Conservation (phyloP, 352 stramenopile genomes). For the Pythium brachiatum region DNA sequence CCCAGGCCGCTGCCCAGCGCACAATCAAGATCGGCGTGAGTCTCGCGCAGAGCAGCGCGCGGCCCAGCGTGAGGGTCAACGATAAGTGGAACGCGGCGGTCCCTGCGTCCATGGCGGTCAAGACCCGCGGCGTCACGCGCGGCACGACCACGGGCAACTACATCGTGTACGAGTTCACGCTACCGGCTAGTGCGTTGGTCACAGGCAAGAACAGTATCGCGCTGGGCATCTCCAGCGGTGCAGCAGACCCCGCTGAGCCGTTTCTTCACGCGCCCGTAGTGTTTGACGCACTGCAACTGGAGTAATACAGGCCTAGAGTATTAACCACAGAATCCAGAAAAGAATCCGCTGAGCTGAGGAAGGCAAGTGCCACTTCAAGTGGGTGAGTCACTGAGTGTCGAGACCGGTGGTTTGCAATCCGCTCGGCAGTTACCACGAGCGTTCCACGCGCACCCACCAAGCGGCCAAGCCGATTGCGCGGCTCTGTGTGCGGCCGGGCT, state of each 20-base stretch:
- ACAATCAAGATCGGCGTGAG: slow-evolving; percentile 43
- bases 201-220: slow-evolving; percentile 36
- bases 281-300: slow-evolving; percentile 52
- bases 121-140: slow-evolving; percentile 43
- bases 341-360: neutral
- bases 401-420: slow-evolving; percentile 1
- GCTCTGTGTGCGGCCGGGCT: neutral
- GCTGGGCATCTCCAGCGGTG: slow-evolving; percentile 39
- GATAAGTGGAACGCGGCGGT: slow-evolving; percentile 39
- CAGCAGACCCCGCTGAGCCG: slow-evolving; percentile 32
- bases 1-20: slow-evolving; percentile 21
- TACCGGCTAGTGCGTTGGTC: slow-evolving; percentile 37
- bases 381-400: too few relatives aligned
- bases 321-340: neutral
- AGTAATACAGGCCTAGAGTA: too few relatives aligned
- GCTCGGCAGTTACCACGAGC: neutral
- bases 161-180: slow-evolving; percentile 46
- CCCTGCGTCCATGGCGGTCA: slow-evolving; percentile 28
- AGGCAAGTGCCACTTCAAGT: too few relatives aligned
- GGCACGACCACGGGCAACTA: slow-evolving; percentile 46
- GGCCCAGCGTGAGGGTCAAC: slow-evolving; percentile 36
- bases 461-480: neutral
- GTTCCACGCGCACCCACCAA: too few relatives aligned
- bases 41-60: slow-evolving; percentile 32
- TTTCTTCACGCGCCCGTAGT: slow-evolving; percentile 44